phyloP scores from a whole-genome alignment of 1,284 basidiomycete genomes.

The Microbotryum violaceum region DNA sequence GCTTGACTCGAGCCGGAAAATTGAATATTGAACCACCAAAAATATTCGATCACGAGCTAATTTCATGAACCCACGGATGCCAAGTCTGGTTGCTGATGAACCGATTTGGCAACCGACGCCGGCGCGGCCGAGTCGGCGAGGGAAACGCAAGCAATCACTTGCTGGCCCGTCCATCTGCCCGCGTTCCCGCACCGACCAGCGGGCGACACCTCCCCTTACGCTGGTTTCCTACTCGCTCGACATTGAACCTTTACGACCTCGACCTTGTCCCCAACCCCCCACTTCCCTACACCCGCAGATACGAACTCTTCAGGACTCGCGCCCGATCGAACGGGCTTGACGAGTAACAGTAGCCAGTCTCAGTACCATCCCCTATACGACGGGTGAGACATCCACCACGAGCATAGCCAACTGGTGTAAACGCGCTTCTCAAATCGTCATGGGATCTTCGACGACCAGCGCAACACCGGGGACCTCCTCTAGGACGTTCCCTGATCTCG shows the following conservation, averaged over 20 bases:
- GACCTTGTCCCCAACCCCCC: not conserved
- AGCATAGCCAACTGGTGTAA: not conserved
- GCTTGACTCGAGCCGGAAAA: too few species aligned
- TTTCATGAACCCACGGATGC: too few species aligned
- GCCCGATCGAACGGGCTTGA: not conserved
- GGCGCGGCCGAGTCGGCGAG: too few species aligned
- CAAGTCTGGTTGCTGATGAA: too few species aligned
- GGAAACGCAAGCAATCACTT: too few species aligned
- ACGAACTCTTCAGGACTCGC: too few species aligned
- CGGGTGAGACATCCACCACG: not conserved
- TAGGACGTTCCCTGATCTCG: conserved; percentile 12
- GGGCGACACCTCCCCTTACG: not conserved
- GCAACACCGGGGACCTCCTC: not conserved
- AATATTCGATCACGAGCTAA: not conserved
- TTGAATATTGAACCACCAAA: not conserved
- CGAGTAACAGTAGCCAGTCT: too few species aligned
- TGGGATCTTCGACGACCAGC: not conserved
- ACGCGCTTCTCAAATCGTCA: not conserved
- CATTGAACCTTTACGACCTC: not conserved
- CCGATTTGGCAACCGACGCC: too few species aligned
- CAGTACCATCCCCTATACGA: not conserved
- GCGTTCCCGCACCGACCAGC: not conserved
- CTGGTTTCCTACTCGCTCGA: conserved; percentile 4
- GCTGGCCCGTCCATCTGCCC: not conserved
- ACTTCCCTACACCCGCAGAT: not conserved